Evolutionary conservation across 305 asterid genomes (phyloP), one percentile per base, ranked within the genome.

Genomic region (Euphrasia arctica): DNA sequence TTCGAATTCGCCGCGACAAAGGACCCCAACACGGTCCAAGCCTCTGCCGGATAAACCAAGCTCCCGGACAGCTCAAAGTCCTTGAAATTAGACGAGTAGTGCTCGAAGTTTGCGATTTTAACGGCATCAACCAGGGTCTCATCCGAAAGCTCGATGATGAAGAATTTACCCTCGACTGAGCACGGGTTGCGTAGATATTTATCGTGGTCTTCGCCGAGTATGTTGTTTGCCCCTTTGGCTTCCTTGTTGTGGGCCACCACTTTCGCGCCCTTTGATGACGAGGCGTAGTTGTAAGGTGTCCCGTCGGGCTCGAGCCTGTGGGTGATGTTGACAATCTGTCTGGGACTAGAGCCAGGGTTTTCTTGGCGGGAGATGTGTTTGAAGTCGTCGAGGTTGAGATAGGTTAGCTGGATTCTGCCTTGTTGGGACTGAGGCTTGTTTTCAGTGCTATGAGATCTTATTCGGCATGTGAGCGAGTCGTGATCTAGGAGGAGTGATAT

Each of bases 241-340:
- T 85, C 99, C 79, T 88, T 90, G 72, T 94, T 94, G 62, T 80
- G 85, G 28, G 84, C 85, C 45, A 94, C 94, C 65, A 94, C 89
- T 79, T 94, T 94, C 13, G 99, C 96, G 60, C 99, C 99, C 81
- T 90, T 90, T 52, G 95, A 77, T 45, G 91, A 79, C 3, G 96
- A 83, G 64, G 99, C 99, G 72, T 94, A 90, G 75, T 94, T 88
- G 77, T 88, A 88, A 2, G 91, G 88, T 1, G 83, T 86, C 58
- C 97, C 99, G 43, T 90, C 99, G 12, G 95, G 92, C 75, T 94
- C 95, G 1, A 88, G 93, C 72, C 99, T 74, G 63, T 85, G 96
- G 65, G 93, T 85, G 72, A 88, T 82, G 75, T 85, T 88, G 8
- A 78, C 79, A 48, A 79, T 76, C 76, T 72, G 85, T 54, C 76